Percentiles rank a stretch among this genome's conserved stretches.
Evolutionary conservation across 495 filamentous ascomycete species (phyloP).

Genomic region (Aspergillus indologenus): DNA sequence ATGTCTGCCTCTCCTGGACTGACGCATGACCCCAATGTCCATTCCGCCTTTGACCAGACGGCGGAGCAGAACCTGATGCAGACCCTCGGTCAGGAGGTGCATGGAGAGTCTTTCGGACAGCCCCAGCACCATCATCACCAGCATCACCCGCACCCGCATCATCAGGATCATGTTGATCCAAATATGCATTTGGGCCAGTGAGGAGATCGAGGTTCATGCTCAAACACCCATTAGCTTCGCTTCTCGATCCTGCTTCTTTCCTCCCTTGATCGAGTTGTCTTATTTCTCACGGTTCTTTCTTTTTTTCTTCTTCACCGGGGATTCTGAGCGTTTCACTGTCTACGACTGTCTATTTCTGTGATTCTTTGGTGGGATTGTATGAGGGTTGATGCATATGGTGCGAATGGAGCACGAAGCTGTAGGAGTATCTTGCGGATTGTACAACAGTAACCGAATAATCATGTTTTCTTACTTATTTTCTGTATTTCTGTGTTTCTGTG

Average conservation of each 20-base stretch:
- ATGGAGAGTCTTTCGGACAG: conserved; percentile 40
- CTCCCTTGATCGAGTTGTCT: background rate
- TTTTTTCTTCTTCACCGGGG: background rate
- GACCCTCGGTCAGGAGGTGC: conserved; percentile 48
- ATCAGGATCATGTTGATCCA: conserved; percentile 37
- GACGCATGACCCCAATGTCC: conserved; percentile 35
- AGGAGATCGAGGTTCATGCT: conserved; percentile 3
- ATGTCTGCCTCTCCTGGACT: conserved; percentile 46
- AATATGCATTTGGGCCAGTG: conserved; percentile 41
- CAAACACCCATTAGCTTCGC: background rate
- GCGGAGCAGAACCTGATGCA: conserved; percentile 51
- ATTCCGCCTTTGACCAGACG: conserved; percentile 41
- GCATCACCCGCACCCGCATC: conserved; percentile 30
- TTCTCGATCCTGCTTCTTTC: background rate
- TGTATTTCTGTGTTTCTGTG: too few species aligned
- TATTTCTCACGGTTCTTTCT: background rate
- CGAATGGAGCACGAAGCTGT: background rate
- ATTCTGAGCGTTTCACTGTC: background rate
- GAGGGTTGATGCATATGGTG: background rate
- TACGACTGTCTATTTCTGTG: background rate
- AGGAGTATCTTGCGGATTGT: background rate
- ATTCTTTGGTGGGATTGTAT: background rate
- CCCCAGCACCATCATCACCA: conserved; percentile 33
- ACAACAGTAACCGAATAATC: background rate
- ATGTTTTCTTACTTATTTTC: background rate